Evolutionary conservation across 2,329 filamentous ascomycete species (phyloP).

Genomic region (Talaromyces pinophilus): DNA sequence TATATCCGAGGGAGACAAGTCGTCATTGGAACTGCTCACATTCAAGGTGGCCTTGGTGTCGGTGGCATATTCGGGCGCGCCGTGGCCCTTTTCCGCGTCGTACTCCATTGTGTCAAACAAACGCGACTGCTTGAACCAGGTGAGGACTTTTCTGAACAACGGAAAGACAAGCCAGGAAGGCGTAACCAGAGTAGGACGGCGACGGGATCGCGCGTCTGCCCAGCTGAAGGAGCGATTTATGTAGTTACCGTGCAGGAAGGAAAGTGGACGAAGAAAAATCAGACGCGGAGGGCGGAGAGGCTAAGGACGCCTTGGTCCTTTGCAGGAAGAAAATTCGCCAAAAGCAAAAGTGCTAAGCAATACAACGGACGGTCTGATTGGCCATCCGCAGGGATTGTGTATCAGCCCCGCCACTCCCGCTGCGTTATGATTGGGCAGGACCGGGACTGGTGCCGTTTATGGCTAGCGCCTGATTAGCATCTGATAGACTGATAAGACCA

Average conservation of each 20-base stretch:
- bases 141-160: not conserved
- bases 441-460: not conserved
- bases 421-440: not conserved
- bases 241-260: not conserved
- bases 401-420: not conserved
- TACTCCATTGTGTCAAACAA: constrained; percentile 14
- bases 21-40: constrained; percentile 17
- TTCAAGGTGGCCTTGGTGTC: constrained; percentile 11
- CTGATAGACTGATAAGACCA: not conserved
- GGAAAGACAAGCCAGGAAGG: not conserved
- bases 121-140: not conserved
- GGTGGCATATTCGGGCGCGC: not conserved
- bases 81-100: constrained; percentile 20
- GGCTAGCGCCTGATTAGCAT: not conserved
- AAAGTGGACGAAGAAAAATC: constrained; percentile 6
- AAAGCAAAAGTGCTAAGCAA: not conserved
- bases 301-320: not conserved
- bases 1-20: not conserved
- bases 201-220: not conserved
- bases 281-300: constrained; percentile 4
- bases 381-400: not conserved
- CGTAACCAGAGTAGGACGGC: not conserved
- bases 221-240: not conserved
- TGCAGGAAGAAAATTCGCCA: not conserved
- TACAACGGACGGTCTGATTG: not conserved